A percentile compares a stretch with the other conserved stretches of the same genome.
These are phyloP conservation scores for Carpinus viminea DNA, from an alignment of 306 rosid genomes.

Conservation along the genomic window DNA sequence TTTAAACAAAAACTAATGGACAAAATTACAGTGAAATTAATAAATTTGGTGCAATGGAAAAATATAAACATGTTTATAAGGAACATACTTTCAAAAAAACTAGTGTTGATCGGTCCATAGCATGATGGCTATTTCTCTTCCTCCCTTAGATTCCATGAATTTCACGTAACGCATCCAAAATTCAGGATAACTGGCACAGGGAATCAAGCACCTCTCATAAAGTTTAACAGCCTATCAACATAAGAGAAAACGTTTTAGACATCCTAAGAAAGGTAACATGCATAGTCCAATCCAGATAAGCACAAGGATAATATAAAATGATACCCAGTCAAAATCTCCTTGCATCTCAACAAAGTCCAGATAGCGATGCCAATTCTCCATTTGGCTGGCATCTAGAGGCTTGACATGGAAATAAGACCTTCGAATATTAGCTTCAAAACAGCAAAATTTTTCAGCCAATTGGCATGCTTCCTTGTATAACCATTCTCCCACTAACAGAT, in stretches of 20 bases:
- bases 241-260: conserved; percentile 25
- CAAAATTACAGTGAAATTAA: neutral
- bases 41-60: neutral
- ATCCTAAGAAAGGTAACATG: conserved; percentile 10
- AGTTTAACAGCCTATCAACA: conserved; percentile 71
- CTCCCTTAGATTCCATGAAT: conserved; percentile 87
- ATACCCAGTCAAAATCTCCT: conserved; percentile 93
- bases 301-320: conserved; percentile 31
- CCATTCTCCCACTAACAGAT: conserved; percentile 56
- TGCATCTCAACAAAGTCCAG: conserved; percentile 82
- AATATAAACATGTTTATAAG: neutral
- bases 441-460: conserved; percentile 49
- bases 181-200: conserved; percentile 89
- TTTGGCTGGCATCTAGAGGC: conserved; percentile 62
- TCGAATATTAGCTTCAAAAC: conserved; percentile 66
- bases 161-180: conserved; percentile 93
- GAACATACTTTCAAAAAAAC: conserved; percentile 67
- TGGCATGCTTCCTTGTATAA: conserved; percentile 63
- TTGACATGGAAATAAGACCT: conserved; percentile 75
- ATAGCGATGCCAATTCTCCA: conserved; percentile 88
- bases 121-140: conserved; percentile 86
- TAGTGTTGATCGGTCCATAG: conserved; percentile 82
- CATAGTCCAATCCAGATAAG: conserved; percentile 6
- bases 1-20: neutral
- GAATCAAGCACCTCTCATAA: conserved; percentile 90